Conservation (phyloP, 441 rosid genomes). For the Euphorbia corollata region DNA sequence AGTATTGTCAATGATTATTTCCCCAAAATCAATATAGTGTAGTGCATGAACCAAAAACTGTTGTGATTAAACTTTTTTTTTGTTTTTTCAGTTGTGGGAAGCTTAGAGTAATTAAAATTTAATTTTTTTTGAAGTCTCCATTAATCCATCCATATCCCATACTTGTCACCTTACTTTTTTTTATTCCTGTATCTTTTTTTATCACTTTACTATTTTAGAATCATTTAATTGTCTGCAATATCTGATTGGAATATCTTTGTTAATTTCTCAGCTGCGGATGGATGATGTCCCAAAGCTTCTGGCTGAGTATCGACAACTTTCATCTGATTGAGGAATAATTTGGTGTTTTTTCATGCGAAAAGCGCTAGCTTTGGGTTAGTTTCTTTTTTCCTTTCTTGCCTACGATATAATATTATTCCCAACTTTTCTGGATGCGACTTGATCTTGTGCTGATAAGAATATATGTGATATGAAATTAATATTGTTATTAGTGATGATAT, state of each 20-base stretch:
- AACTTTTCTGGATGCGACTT: background rate
- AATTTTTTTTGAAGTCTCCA: background rate
- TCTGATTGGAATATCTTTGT: background rate
- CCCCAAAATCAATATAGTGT: background rate
- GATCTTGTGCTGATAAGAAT: background rate
- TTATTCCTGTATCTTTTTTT: background rate
- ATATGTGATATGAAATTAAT: background rate
- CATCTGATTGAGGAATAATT: slow-evolving; percentile 28
- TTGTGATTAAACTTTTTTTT: background rate
- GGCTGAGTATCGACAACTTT: slow-evolving; percentile 59
- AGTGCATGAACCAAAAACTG: background rate
- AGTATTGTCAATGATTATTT: background rate
- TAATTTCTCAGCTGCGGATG: slow-evolving; percentile 58
- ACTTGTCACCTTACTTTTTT: background rate
- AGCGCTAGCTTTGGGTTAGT: background rate
- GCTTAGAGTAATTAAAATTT: background rate
- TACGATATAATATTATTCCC: background rate
- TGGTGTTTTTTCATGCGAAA: background rate
- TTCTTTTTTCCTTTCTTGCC: background rate
- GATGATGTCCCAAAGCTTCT: slow-evolving; percentile 70
- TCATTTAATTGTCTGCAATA: slow-evolving; percentile 2
- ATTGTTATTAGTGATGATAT: background rate
- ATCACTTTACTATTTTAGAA: background rate
- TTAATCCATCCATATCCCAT: background rate
- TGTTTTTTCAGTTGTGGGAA: background rate